Evolutionary conservation across 352 stramenopile species (phyloP), one percentile per base, ranked within the genome.

Genomic region (Globisporangium yorkense): DNA sequence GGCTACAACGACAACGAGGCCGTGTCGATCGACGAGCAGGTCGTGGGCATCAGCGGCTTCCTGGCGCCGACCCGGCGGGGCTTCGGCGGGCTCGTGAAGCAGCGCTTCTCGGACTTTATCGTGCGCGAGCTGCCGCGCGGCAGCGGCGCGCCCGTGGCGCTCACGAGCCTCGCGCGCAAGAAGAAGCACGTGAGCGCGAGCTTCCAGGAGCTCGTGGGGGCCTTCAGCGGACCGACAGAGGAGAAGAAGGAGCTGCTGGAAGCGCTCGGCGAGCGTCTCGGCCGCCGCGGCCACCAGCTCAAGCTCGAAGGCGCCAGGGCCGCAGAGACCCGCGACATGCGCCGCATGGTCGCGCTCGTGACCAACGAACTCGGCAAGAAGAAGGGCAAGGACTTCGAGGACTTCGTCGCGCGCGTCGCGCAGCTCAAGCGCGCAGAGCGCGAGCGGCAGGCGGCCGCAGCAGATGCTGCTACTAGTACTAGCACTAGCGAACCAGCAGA

Each of bases 41-140:
- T 82, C 24, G 75, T 83, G 2, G 79, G 77, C 46, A 89, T 89
- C 65, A 64, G 54, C 0, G 75, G 75, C 46, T 89, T 85, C 60
- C 67, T 84, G 9, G 57, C 44, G 24, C 33, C 62, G 2, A 27
- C 47, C 8, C 67, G 77, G 37, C 39, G 45, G 0, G 80, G 84
- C 33, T 93, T 94, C 58, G 62, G 68, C 16, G 84, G 84, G 10
- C 63, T 87, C 54, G 56, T 94, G 21, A 94, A 95, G 71, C 79
- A 92, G 65, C 74, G 85, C 20, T 95, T 78, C 66, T 87, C 76
- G 29, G 87, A 96, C 56, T 95, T 93, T 63, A 65, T 95, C 51
- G 87, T 96, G 50, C 83, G 88, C 51, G 87, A 96, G 62, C 57
- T 94, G 27, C 39, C 63, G 3, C 46, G 29, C 24, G 24, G 46